Conservation (phyloP, 192 early-diverging fungal genomes). For the Linnemannia schmuckeri region DNA sequence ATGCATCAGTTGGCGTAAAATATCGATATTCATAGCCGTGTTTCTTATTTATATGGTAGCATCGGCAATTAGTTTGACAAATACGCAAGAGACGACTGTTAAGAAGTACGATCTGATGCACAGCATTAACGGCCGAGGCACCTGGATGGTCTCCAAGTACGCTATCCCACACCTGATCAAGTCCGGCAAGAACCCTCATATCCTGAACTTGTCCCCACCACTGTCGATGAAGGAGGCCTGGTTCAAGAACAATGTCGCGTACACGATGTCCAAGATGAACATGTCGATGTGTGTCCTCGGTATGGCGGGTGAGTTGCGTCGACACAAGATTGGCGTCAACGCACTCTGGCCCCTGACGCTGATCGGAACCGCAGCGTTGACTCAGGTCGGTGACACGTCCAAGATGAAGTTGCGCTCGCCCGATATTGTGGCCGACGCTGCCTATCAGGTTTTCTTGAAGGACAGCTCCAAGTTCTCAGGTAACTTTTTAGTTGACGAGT, state of each 20-base stretch:
- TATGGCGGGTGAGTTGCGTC: constrained; percentile 74
- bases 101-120: constrained; percentile 85
- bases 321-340: constrained; percentile 81
- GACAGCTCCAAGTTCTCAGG: constrained; percentile 67
- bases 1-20: no score
- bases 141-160: constrained; percentile 82
- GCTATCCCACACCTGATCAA: constrained; percentile 77
- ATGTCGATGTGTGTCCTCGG: constrained; percentile 85
- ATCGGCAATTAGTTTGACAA: constrained; percentile 78
- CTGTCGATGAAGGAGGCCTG: constrained; percentile 76
- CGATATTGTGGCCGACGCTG: constrained; percentile 84
- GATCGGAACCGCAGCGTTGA: constrained; percentile 81
- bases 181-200: constrained; percentile 76
- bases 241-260: constrained; percentile 77
- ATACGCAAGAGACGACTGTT: constrained; percentile 65
- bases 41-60: constrained; percentile 38
- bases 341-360: constrained; percentile 76
- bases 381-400: constrained; percentile 48
- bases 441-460: constrained; percentile 72
- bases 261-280: constrained; percentile 79
- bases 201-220: constrained; percentile 82
- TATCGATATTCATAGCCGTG: background rate
- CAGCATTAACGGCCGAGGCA: constrained; percentile 82
- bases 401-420: constrained; percentile 58
- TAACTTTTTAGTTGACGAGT: constrained; percentile 86